phyloP scores from a whole-genome alignment of 2,329 filamentous ascomycete genomes.

The Plenodomus biglobosus region DNA sequence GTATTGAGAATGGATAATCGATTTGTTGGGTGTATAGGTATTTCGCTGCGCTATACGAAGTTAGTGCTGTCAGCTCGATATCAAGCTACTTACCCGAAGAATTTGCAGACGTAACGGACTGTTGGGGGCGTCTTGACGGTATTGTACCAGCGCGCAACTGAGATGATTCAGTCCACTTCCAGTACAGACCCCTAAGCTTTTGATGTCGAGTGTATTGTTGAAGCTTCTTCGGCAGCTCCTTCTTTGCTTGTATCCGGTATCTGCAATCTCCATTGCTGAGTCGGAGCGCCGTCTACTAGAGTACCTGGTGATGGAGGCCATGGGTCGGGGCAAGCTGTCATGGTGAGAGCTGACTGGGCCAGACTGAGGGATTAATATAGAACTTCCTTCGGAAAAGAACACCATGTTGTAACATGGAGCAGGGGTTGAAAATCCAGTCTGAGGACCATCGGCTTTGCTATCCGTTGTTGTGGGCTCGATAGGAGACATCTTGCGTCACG shows the following conservation, averaged over 20 bases:
- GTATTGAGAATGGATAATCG: constrained; percentile 61
- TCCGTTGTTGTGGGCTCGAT: not conserved
- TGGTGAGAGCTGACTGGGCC: not conserved
- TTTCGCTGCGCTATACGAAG: constrained; percentile 54
- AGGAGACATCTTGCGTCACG: not conserved
- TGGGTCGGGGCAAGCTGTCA: not conserved
- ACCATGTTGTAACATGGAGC: not conserved
- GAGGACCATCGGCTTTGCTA: not conserved
- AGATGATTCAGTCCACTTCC: constrained; percentile 60
- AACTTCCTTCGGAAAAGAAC: not conserved
- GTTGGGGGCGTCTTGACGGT: constrained; percentile 56
- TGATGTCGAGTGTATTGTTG: constrained; percentile 48
- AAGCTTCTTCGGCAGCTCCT: constrained; percentile 2
- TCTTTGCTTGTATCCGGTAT: not conserved
- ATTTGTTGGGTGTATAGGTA: constrained; percentile 56
- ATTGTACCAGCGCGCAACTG: constrained; percentile 61
- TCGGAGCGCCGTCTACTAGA: constrained; percentile 14
- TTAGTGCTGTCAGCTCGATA: constrained; percentile 1
- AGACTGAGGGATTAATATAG: not conserved
- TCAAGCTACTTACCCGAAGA: constrained; percentile 34
- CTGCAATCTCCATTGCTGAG: constrained; percentile 14
- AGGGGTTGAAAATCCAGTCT: not conserved
- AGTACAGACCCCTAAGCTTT: constrained; percentile 58
- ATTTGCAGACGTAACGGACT: constrained; percentile 59
- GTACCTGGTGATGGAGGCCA: not conserved